Evolutionary conservation across 768 basidiomycete species (phyloP), one percentile per base, ranked within the genome.

Genomic region (Boletales sp.): DNA sequence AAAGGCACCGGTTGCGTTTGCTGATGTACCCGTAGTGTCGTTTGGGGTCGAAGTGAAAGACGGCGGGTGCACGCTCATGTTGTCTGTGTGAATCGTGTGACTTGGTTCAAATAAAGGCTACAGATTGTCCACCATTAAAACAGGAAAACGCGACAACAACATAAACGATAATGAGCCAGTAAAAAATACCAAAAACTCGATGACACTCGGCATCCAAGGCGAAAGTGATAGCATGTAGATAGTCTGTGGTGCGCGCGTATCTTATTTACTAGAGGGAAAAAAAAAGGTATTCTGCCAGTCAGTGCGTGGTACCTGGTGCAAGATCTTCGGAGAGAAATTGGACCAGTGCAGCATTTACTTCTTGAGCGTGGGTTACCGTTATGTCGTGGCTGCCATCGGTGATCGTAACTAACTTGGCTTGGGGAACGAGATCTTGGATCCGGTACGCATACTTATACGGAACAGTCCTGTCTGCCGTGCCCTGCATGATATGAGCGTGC

Each of bases 381-480:
- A 69, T 56, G 43, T 69, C 68, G 39, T 69, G 68, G 14, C 65
- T 57, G 9, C 57, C 69, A 24, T 54, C 54, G 3, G 31, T 31
- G 43, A 69, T 67, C 32, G 69, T 69, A 4, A 68, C 55, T 21
- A 69, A 53, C 31, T 52, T 50, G 36, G 69, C 61, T 21, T 53
- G 51, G 30, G 69, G 68, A 13, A 69, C 53, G 18, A 71, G 56
- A 32, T 31, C 46, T 32, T 57, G 66, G 14, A 71, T 70, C 55
- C 58, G 61, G 43, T 51, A 59, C 8, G 68, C 52, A 17, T 69
- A 69, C 34, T 58, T 60, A 41, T 69, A 69, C 0, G 66, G 68
- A 29, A 69, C 68, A 29, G 69, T 68, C 34, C 44, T 65, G 24
- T 69, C 69, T 11, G 59, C 60, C 9, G 68, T 69, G 14, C 69